Percentiles rank a stretch among this genome's conserved stretches.
phyloP scores from a whole-genome alignment of 306 rosid genomes.

The Gillenia trifoliata region DNA sequence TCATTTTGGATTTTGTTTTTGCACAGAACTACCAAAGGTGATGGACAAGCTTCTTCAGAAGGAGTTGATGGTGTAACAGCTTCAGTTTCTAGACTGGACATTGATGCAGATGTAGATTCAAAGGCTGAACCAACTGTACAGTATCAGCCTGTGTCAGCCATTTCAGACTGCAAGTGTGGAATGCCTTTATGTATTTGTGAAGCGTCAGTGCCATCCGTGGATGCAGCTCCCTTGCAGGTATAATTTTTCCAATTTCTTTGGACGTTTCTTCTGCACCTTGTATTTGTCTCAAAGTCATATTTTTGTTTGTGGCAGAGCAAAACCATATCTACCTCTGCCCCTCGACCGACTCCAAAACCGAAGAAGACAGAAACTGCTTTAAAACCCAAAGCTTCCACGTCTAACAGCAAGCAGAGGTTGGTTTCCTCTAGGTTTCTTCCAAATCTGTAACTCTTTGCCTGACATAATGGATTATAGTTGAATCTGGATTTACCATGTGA shows the following conservation, averaged over 20 bases:
- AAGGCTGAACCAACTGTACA: conserved; percentile 34
- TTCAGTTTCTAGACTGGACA: conserved; percentile 59
- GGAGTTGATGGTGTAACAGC: conserved; percentile 47
- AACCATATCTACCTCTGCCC: conserved; percentile 30
- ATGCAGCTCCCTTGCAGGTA: conserved; percentile 49
- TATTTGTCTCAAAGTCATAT: conserved; percentile 17
- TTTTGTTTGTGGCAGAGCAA: conserved; percentile 41
- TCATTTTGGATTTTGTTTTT: conserved; percentile 12
- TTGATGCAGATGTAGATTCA: conserved; percentile 35
- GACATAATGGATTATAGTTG: conserved; percentile 17
- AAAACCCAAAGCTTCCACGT: conserved; percentile 63
- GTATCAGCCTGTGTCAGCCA: conserved; percentile 28
- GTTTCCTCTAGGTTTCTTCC: conserved; percentile 17
- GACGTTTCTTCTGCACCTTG: not conserved
- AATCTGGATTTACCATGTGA: not conserved
- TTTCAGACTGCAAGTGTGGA: conserved; percentile 83
- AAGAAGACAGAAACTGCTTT: conserved; percentile 57
- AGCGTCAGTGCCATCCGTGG: conserved; percentile 57
- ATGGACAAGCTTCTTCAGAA: conserved; percentile 21
- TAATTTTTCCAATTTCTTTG: conserved; percentile 19
- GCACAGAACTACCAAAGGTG: conserved; percentile 51
- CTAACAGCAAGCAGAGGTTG: conserved; percentile 75
- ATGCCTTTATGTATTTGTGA: conserved; percentile 99
- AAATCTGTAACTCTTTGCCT: conserved; percentile 13
- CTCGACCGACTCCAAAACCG: conserved; percentile 61